Percentiles rank a stretch among this genome's conserved stretches.
Conservation (phyloP, 495 filamentous ascomycete species). For the Neurospora sp. region DNA sequence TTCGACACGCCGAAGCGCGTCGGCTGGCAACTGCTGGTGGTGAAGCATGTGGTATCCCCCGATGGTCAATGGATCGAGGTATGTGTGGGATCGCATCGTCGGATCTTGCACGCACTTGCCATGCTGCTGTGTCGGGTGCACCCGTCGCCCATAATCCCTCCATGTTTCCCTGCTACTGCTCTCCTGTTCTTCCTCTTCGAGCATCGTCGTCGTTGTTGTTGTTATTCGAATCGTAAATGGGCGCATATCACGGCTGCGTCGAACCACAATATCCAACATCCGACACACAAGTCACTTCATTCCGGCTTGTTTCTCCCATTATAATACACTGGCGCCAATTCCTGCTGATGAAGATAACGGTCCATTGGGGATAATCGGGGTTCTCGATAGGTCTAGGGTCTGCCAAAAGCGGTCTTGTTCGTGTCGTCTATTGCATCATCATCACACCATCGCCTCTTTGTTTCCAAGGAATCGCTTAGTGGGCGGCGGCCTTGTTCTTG, state of each 20-base stretch:
- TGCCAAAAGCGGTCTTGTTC: neutral
- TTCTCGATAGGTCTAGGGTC: neutral
- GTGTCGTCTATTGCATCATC: conserved; percentile 7
- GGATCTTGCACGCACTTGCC: neutral
- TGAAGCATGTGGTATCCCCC: neutral
- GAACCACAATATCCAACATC: neutral
- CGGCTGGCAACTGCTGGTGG: conserved; percentile 16
- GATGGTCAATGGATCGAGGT: neutral
- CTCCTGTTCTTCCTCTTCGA: neutral
- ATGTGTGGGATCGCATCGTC: neutral
- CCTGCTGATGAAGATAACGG: neutral
- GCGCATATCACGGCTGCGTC: neutral
- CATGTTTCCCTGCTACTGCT: neutral
- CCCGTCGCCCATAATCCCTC: neutral
- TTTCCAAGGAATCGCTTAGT: conserved; percentile 13
- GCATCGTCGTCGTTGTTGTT: neutral
- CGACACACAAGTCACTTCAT: neutral
- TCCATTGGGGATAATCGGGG: neutral
- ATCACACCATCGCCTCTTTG: conserved; percentile 2
- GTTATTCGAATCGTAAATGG: neutral
- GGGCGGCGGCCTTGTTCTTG: conserved; percentile 40
- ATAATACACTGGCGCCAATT: conserved; percentile 22
- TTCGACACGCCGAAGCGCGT: conserved; percentile 20
- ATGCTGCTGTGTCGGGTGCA: neutral
- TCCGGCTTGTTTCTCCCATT: conserved; percentile 11